Evolutionary conservation across 2,329 filamentous ascomycete species (phyloP).

Genomic region (Colletotrichum endophyticum): DNA sequence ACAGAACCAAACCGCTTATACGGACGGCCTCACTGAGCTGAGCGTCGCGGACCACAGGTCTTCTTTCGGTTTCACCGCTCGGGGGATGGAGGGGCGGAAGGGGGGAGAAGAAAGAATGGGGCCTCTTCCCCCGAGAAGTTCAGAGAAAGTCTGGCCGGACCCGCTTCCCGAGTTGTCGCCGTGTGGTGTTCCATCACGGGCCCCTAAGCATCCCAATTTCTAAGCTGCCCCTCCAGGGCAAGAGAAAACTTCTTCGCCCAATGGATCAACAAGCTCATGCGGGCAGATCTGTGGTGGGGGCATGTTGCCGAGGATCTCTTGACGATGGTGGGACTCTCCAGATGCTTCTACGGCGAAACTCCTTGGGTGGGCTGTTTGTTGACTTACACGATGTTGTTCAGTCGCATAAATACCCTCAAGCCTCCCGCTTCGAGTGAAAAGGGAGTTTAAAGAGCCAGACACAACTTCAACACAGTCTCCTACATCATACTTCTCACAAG

Average conservation of each 20-base stretch:
- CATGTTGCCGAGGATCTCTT: not conserved
- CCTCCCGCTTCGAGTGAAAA: not conserved
- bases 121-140: not conserved
- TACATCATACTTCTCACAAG: not conserved
- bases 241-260: constrained; percentile 2
- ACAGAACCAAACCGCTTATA: not conserved
- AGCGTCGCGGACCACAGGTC: not conserved
- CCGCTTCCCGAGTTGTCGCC: constrained; percentile 18
- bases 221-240: not conserved
- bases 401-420: constrained; percentile 8
- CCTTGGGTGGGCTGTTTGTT: not conserved
- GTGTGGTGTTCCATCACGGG: not conserved
- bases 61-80: constrained; percentile 10
- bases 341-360: constrained; percentile 9
- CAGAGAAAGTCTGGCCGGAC: not conserved
- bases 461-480: not conserved
- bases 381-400: not conserved
- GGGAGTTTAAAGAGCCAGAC: not conserved
- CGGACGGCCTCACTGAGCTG: not conserved
- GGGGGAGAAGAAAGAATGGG: not conserved
- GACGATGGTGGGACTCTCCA: constrained; percentile 9
- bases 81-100: not conserved
- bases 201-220: not conserved
- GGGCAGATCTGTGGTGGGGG: constrained; percentile 1
- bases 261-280: not conserved